Evolutionary conservation across 805 yeast genomes (phyloP).

Genomic region (Starmerella stigmatis): DNA sequence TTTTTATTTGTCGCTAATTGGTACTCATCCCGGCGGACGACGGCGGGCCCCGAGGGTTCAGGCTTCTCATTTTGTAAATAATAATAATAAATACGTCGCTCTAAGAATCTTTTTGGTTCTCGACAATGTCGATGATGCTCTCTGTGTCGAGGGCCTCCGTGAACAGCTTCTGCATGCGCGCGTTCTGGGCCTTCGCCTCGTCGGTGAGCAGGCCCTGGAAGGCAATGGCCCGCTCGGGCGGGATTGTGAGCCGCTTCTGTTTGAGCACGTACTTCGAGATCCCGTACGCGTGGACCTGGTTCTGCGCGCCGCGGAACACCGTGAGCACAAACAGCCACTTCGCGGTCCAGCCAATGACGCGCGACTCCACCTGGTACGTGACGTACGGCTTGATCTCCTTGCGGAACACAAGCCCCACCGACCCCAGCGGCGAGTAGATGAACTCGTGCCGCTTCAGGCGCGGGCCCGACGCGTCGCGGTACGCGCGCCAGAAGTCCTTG

Average conservation of each 20-base stretch:
- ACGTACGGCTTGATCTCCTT: constrained; percentile 64
- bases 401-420: constrained; percentile 55
- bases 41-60: too few relatives aligned
- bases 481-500: constrained; percentile 43
- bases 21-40: too few relatives aligned
- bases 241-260: constrained; percentile 61
- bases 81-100: too few relatives aligned
- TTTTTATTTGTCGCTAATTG: too few relatives aligned
- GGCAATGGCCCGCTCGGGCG: constrained; percentile 50
- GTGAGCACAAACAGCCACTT: constrained; percentile 74
- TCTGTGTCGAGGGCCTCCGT: constrained; percentile 22
- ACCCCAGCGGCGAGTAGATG: constrained; percentile 71
- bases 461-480: constrained; percentile 29
- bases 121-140: constrained; percentile 16
- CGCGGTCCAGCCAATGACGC: constrained; percentile 70
- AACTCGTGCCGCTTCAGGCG: constrained; percentile 28
- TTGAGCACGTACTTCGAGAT: constrained; percentile 76
- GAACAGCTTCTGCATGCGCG: constrained; percentile 16
- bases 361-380: constrained; percentile 43
- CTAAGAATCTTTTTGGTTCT: neutral
- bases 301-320: constrained; percentile 38
- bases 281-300: constrained; percentile 42
- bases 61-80: too few relatives aligned
- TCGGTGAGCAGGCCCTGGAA: constrained; percentile 47
- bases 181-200: constrained; percentile 34